phyloP scores from a whole-genome alignment of 176 grass and related monocot species.

The Avena atlantica region DNA sequence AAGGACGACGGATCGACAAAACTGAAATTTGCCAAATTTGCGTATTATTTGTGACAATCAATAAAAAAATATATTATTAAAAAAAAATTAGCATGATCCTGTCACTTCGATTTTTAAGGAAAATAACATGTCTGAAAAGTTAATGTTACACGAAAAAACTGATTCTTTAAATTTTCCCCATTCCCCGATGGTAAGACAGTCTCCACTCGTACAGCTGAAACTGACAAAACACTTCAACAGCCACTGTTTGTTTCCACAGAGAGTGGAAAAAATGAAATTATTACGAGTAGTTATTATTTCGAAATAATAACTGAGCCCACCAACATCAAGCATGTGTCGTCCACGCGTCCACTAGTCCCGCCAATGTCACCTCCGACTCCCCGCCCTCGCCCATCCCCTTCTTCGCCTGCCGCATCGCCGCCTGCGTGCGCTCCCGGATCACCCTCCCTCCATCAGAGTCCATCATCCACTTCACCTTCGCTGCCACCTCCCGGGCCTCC shows the following conservation, averaged over 20 bases:
- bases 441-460: slow-evolving; percentile 40
- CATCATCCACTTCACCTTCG: slow-evolving; percentile 50
- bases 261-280: too few relatives aligned
- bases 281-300: too few relatives aligned
- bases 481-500: slow-evolving; percentile 41
- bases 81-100: too few relatives aligned
- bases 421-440: slow-evolving; percentile 38
- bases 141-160: not conserved
- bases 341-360: slow-evolving; percentile 39
- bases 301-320: not conserved
- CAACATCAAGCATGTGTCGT: slow-evolving; percentile 23
- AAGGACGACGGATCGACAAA: too few relatives aligned
- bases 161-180: not conserved
- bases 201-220: not conserved
- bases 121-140: not conserved
- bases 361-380: slow-evolving; percentile 48
- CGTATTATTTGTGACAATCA: too few relatives aligned
- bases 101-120: too few relatives aligned
- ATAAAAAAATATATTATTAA: too few relatives aligned
- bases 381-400: slow-evolving; percentile 50
- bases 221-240: not conserved
- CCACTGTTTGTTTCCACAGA: too few relatives aligned
- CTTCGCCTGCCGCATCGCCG: slow-evolving; percentile 40
- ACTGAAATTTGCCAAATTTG: too few relatives aligned
- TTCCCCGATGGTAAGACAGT: not conserved